Conservation (phyloP, 331 rosid species). For the Stylosanthes scabra region DNA sequence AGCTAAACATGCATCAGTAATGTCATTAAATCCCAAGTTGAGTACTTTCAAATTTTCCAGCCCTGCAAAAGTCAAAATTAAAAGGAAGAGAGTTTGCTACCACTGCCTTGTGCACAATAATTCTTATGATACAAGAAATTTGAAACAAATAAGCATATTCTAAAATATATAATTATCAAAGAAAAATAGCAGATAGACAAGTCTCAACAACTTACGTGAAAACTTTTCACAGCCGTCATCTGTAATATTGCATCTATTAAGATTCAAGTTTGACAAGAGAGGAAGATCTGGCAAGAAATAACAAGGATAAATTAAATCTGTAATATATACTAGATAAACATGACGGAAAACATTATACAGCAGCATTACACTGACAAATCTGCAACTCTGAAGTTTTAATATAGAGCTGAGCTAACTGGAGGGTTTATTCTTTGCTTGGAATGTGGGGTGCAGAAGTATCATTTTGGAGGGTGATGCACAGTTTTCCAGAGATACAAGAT, state of each 20-base stretch:
- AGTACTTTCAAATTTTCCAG: slow-evolving; percentile 71
- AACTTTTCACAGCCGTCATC: slow-evolving; percentile 68
- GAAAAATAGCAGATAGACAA: slow-evolving; percentile 14
- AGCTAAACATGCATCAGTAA: slow-evolving; percentile 74
- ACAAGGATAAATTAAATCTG: slow-evolving; percentile 35
- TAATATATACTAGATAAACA: slow-evolving; percentile 25
- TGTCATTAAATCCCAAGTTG: slow-evolving; percentile 78
- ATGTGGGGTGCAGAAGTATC: neutral
- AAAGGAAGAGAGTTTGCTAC: neutral
- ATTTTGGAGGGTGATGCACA: neutral
- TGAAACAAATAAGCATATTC: slow-evolving; percentile 11
- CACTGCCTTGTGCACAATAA: neutral
- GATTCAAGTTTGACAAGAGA: slow-evolving; percentile 69
- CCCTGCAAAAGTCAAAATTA: slow-evolving; percentile 51
- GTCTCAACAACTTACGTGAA: slow-evolving; percentile 63
- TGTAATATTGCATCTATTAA: slow-evolving; percentile 70
- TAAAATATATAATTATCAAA: neutral
- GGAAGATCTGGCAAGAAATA: slow-evolving; percentile 65
- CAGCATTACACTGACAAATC: neutral
- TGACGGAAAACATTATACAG: neutral
- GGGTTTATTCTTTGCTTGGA: neutral
- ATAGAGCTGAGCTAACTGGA: neutral
- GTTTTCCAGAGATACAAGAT: neutral
- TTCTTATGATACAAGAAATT: slow-evolving; percentile 10
- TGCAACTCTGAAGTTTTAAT: neutral